Evolutionary conservation across 176 grass and related monocot species (phyloP).

Genomic region (Pontederia paniculata): DNA sequence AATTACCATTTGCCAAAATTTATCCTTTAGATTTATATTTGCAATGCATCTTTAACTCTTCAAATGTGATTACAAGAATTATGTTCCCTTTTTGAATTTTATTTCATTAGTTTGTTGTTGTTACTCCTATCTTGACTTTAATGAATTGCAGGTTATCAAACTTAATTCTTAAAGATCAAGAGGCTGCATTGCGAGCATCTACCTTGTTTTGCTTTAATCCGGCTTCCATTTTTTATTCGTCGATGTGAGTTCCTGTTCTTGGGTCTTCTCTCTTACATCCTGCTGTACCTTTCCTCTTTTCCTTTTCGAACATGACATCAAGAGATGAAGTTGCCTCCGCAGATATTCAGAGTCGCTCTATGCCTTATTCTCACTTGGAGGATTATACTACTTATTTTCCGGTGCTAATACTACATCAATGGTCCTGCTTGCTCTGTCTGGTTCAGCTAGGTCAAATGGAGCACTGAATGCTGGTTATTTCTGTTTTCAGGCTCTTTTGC

Average conservation of each 20-base stretch:
- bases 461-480: slow-evolving; percentile 95
- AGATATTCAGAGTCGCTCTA: slow-evolving; percentile 90
- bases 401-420: slow-evolving; percentile 53
- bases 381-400: slow-evolving; percentile 81
- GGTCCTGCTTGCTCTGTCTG: slow-evolving; percentile 84
- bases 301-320: not conserved
- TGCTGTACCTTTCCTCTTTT: not conserved
- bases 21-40: not conserved
- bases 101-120: no score
- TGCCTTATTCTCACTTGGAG: slow-evolving; percentile 63
- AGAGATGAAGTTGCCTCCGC: slow-evolving; percentile 18
- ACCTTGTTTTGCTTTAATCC: slow-evolving; percentile 86
- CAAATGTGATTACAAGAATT: no score
- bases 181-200: slow-evolving; percentile 44
- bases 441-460: slow-evolving; percentile 95
- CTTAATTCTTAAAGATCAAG: slow-evolving; percentile 53
- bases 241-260: slow-evolving; percentile 46
- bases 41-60: no score
- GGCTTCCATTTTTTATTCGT: slow-evolving; percentile 91
- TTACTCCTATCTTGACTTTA: not conserved
- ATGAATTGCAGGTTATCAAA: slow-evolving; percentile 48
- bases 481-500: slow-evolving; percentile 71
- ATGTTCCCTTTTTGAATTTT: no score
- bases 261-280: not conserved
- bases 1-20: not conserved